phyloP scores from a whole-genome alignment of 805 yeast species.

The Ogataea naganishii region DNA sequence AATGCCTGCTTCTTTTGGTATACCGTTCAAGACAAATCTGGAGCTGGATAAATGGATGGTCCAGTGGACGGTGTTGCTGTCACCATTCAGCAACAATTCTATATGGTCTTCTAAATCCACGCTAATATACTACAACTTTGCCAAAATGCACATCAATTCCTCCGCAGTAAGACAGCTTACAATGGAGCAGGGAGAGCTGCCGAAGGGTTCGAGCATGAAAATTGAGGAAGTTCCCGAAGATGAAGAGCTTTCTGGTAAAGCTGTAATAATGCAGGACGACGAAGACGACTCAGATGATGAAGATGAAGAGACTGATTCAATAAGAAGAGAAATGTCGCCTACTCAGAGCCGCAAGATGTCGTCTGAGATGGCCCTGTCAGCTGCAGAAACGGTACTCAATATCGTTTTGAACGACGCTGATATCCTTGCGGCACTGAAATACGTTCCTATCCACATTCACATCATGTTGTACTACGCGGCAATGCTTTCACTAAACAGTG shows the following conservation, averaged over 20 bases:
- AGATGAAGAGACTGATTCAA: slow-evolving; percentile 2
- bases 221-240: slow-evolving; percentile 17
- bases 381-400: slow-evolving; percentile 56
- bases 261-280: slow-evolving; percentile 9
- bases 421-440: slow-evolving; percentile 44
- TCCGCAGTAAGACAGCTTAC: slow-evolving; percentile 36
- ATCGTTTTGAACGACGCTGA: slow-evolving; percentile 52
- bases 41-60: slow-evolving; percentile 76
- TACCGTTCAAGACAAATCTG: slow-evolving; percentile 58
- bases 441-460: slow-evolving; percentile 67
- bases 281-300: slow-evolving; percentile 10
- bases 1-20: slow-evolving; percentile 53
- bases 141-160: slow-evolving; percentile 63
- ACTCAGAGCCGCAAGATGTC: slow-evolving; percentile 19
- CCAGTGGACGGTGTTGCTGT: slow-evolving; percentile 63
- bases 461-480: slow-evolving; percentile 66
- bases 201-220: slow-evolving; percentile 7
- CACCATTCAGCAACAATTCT: slow-evolving; percentile 44
- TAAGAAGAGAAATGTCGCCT: slow-evolving; percentile 15
- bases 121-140: slow-evolving; percentile 62
- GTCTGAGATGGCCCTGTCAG: slow-evolving; percentile 44
- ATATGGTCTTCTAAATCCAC: slow-evolving; percentile 66
- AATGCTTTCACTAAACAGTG: slow-evolving; percentile 43
- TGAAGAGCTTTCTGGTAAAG: slow-evolving; percentile 21
- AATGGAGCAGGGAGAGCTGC: slow-evolving; percentile 21